Conservation (phyloP, 345 rosid species). For the Gossypioides kirkii region DNA sequence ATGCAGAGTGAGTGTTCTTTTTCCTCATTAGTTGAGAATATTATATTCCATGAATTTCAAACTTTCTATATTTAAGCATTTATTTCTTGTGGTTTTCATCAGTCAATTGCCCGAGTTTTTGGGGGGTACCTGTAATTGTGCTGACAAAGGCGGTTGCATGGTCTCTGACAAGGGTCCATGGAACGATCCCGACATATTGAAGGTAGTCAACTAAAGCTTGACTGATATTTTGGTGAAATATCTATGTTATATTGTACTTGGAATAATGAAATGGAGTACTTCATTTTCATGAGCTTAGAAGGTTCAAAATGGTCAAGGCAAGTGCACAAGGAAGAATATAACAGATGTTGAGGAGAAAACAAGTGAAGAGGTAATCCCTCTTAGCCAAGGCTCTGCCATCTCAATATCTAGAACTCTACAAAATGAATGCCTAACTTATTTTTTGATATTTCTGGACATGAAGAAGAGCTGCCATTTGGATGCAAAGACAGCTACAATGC, state of each 20-base stretch:
- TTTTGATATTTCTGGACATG: neutral
- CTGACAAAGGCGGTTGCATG: constrained; percentile 87
- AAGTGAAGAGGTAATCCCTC: constrained; percentile 25
- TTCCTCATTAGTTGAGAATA: no score
- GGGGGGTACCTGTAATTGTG: constrained; percentile 85
- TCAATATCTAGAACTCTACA: neutral
- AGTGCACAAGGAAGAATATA: constrained; percentile 39
- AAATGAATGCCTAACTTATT: neutral
- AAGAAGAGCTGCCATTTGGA: constrained; percentile 26
- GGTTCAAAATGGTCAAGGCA: constrained; percentile 69
- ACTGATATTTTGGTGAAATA: neutral
- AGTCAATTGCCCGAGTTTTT: constrained; percentile 89
- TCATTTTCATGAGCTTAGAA: constrained; percentile 32
- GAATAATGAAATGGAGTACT: neutral
- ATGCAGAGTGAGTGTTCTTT: constrained; percentile 43
- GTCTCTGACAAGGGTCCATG: constrained; percentile 96
- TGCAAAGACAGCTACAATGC: constrained; percentile 14
- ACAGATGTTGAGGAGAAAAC: constrained; percentile 45
- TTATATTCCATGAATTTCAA: neutral
- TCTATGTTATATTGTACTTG: neutral
- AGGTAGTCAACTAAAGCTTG: constrained; percentile 32
- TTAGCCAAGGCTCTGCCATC: neutral
- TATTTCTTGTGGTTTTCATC: neutral
- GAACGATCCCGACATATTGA: constrained; percentile 69
- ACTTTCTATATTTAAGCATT: neutral